phyloP scores from a whole-genome alignment of 352 stramenopile genomes.

The Phytophthora citrophthora region DNA sequence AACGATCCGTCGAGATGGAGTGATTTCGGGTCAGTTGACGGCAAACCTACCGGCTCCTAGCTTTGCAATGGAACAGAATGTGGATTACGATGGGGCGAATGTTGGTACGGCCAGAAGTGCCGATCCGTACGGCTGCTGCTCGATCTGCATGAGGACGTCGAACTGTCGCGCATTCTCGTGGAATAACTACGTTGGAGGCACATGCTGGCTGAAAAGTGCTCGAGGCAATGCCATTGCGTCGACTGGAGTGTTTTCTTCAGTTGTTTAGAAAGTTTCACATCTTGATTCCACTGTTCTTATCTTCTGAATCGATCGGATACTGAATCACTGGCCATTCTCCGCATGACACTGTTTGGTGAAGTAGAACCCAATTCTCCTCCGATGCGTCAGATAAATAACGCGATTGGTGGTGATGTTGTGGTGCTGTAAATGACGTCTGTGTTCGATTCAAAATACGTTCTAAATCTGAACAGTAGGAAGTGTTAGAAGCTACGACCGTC shows the following conservation, averaged over 20 bases:
- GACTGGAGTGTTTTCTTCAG: constrained; percentile 17
- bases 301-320: constrained; percentile 26
- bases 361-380: background rate
- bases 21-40: constrained; percentile 20
- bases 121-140: constrained; percentile 33
- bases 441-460: constrained; percentile 10
- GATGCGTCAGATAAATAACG: constrained; percentile 3
- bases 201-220: constrained; percentile 71
- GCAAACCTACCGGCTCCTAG: constrained; percentile 26
- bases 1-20: constrained; percentile 4
- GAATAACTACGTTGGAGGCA: constrained; percentile 53
- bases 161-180: constrained; percentile 56
- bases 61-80: constrained; percentile 37
- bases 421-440: constrained; percentile 3
- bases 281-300: constrained; percentile 18
- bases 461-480: constrained; percentile 20
- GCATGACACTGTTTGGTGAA: constrained; percentile 7
- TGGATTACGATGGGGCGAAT: constrained; percentile 31
- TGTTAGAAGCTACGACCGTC: constrained; percentile 26
- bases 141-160: constrained; percentile 29
- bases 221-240: constrained; percentile 12
- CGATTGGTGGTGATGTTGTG: constrained; percentile 1
- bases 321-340: constrained; percentile 10
- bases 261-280: constrained; percentile 10
- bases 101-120: constrained; percentile 21